Percentiles rank a stretch among this genome's conserved stretches.
These are phyloP conservation scores for Escallonia herrerae DNA, from an alignment of 129 eudicot species.

Conservation along the genomic window DNA sequence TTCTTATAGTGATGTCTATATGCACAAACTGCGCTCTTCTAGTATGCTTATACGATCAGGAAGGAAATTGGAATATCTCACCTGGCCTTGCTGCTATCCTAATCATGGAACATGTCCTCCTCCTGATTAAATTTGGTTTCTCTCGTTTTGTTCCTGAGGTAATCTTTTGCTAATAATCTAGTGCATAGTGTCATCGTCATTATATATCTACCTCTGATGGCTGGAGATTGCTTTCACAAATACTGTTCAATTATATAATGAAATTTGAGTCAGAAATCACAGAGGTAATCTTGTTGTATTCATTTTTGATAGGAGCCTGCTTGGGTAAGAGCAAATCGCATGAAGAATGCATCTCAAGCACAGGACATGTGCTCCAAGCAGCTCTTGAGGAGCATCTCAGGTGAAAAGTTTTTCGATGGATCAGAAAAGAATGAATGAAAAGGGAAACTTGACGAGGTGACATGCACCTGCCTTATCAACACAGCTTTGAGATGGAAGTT, in stretches of 20 bases:
- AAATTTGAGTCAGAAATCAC: too few relatives aligned
- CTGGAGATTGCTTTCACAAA: not conserved
- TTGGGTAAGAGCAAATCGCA: slow-evolving; percentile 89
- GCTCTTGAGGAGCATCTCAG: slow-evolving; percentile 69
- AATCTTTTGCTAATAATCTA: not conserved
- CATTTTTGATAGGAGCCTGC: slow-evolving; percentile 64
- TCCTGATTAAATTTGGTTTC: slow-evolving; percentile 82
- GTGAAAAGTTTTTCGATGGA: slow-evolving; percentile 12
- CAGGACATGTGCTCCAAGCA: slow-evolving; percentile 74
- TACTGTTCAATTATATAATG: not conserved
- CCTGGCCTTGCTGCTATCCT: slow-evolving; percentile 97
- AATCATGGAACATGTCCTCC: slow-evolving; percentile 78
- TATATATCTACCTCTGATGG: not conserved
- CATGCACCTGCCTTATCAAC: not conserved
- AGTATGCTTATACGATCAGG: slow-evolving; percentile 74
- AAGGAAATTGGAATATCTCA: slow-evolving; percentile 79
- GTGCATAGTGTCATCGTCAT: not conserved
- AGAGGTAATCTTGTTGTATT: not conserved
- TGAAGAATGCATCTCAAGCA: slow-evolving; percentile 84
- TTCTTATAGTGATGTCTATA: slow-evolving; percentile 83
- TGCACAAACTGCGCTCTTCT: slow-evolving; percentile 87
- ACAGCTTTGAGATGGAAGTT: not conserved
- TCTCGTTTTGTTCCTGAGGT: slow-evolving; percentile 90
- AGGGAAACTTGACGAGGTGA: not conserved
- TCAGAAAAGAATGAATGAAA: slow-evolving; percentile 8